Evolutionary conservation across 495 filamentous ascomycete genomes (phyloP).

Genomic region (Monascus purpureus): DNA sequence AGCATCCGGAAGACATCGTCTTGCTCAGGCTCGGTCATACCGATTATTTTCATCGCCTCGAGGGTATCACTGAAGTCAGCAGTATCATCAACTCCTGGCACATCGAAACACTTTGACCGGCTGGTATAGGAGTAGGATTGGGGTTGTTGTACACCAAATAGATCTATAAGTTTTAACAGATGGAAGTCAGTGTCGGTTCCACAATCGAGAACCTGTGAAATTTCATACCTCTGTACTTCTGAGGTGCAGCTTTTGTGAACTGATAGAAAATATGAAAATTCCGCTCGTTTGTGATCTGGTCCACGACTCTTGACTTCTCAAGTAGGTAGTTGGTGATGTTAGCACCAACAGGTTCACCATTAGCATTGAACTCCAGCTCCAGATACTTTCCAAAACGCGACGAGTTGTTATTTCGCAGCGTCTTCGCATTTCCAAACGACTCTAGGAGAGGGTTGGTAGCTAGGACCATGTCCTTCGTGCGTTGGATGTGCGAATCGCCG

Average conservation of each 20-base stretch:
- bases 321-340: constrained; percentile 97
- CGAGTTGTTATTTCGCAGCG: constrained; percentile 95
- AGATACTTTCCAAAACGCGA: constrained; percentile 97
- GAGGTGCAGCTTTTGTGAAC: constrained; percentile 85
- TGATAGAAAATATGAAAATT: constrained; percentile 99
- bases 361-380: constrained; percentile 89
- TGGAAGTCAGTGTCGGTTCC: not conserved
- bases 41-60: constrained; percentile 88
- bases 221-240: constrained; percentile 55
- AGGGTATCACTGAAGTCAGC: constrained; percentile 87
- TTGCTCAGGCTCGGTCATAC: constrained; percentile 76
- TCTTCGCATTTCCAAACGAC: constrained; percentile 98
- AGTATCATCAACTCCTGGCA: constrained; percentile 81
- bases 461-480: constrained; percentile 97
- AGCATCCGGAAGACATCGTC: constrained; percentile 97
- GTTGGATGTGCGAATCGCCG: constrained; percentile 79
- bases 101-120: constrained; percentile 83
- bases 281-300: constrained; percentile 87
- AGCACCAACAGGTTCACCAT: constrained; percentile 88
- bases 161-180: constrained; percentile 29
- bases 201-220: not conserved
- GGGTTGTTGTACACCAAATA: constrained; percentile 78
- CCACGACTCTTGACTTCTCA: constrained; percentile 90
- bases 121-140: constrained; percentile 94
- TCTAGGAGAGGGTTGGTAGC: constrained; percentile 96